Percentiles rank a stretch among this genome's conserved stretches.
phyloP scores from a whole-genome alignment of 2,329 filamentous ascomycete genomes.

The Verticillium isaacii region DNA sequence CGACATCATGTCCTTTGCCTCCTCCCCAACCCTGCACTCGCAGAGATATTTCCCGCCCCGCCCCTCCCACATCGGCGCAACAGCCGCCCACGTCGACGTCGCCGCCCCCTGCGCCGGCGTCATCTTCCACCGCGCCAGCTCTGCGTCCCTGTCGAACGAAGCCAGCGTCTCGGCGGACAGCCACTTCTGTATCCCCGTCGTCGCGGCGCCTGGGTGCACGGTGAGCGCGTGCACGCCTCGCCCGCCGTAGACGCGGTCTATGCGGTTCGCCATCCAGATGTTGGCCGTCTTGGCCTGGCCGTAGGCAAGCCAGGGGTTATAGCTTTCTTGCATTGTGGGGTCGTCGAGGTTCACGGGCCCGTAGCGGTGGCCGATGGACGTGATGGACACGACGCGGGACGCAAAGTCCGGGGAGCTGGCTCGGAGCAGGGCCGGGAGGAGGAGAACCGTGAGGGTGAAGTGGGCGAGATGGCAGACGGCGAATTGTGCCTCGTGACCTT shows the following conservation, averaged over 20 bases:
- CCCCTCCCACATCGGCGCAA: conserved; percentile 34
- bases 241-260: conserved; percentile 37
- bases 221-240: conserved; percentile 33
- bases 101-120: conserved; percentile 37
- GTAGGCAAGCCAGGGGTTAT: conserved; percentile 20
- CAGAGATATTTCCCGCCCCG: conserved; percentile 41
- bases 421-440: conserved; percentile 33
- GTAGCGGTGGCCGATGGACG: conserved; percentile 37
- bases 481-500: conserved; percentile 34
- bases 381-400: conserved; percentile 23
- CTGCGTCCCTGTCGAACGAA: not conserved
- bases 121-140: conserved; percentile 1
- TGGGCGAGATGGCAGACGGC: conserved; percentile 34
- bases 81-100: conserved; percentile 38
- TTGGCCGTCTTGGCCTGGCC: conserved; percentile 22
- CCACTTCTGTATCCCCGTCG: conserved; percentile 7
- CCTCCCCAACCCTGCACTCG: conserved; percentile 26
- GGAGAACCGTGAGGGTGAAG: conserved; percentile 34
- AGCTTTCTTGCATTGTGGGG: conserved; percentile 39
- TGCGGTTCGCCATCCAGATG: conserved; percentile 28
- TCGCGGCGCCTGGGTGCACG: conserved; percentile 38
- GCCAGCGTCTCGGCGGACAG: conserved; percentile 6
- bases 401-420: conserved; percentile 16
- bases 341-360: conserved; percentile 36
- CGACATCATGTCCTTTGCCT: not conserved